These are phyloP conservation scores for Pisolithus marmoratus DNA, from an alignment of 768 basidiomycete genomes.

Conservation along the genomic window DNA sequence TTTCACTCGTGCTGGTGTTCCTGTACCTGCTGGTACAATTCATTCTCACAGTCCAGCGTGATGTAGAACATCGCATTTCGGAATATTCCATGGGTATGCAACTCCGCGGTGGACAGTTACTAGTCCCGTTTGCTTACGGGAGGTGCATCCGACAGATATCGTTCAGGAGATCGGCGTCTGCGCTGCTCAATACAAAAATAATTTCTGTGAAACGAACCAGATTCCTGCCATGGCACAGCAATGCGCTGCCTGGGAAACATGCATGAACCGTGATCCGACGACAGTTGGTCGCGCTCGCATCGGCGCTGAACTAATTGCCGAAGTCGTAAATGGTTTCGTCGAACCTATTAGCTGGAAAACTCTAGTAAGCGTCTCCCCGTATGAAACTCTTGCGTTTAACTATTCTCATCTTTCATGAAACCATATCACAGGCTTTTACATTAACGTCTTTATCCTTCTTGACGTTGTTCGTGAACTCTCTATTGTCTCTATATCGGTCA, in stretches of 20 bases:
- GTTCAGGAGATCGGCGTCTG: slow-evolving; percentile 91
- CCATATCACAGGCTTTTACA: slow-evolving; percentile 52
- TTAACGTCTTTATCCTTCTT: slow-evolving; percentile 71
- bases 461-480: slow-evolving; percentile 76
- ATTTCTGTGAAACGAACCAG: slow-evolving; percentile 68
- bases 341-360: slow-evolving; percentile 99
- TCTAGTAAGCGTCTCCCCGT: slow-evolving; percentile 53
- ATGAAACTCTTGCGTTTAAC: slow-evolving; percentile 15
- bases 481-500: slow-evolving; percentile 72
- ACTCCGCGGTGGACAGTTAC: slow-evolving; percentile 20
- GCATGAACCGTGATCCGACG: slow-evolving; percentile 92
- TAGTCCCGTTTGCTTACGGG: slow-evolving; percentile 15
- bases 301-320: slow-evolving; percentile 91
- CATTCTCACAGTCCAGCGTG: slow-evolving; percentile 83
- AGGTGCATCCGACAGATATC: slow-evolving; percentile 51
- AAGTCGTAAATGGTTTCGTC: slow-evolving; percentile 94
- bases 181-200: slow-evolving; percentile 71
- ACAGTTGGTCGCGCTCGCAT: slow-evolving; percentile 85
- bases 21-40: slow-evolving; percentile 83
- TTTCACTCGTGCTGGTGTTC: slow-evolving; percentile 74
- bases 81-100: slow-evolving; percentile 81
- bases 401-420: slow-evolving; percentile 1
- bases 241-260: slow-evolving; percentile 87
- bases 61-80: slow-evolving; percentile 81
- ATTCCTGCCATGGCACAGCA: slow-evolving; percentile 86